Conservation (phyloP, 2,329 filamentous ascomycete species). For the Colletotrichum cordylinicola region DNA sequence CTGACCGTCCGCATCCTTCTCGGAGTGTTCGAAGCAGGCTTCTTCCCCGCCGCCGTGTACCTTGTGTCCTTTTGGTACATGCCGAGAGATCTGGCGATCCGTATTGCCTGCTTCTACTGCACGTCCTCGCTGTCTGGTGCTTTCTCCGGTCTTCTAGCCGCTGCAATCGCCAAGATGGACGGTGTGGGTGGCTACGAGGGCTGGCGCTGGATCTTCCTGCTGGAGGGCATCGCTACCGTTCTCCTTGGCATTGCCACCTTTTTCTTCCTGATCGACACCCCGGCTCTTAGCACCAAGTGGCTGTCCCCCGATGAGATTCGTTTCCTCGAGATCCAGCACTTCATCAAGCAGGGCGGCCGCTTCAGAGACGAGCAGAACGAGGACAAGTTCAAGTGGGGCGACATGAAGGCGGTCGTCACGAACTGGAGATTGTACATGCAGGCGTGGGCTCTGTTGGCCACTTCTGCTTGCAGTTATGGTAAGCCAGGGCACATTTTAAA, state of each 20-base stretch:
- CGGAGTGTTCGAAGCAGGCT: constrained; percentile 35
- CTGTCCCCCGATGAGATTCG: constrained; percentile 40
- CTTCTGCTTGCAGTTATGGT: constrained; percentile 25
- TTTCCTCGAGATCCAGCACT: constrained; percentile 32
- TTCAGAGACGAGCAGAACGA: constrained; percentile 23
- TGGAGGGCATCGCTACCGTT: constrained; percentile 34
- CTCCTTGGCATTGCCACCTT: constrained; percentile 48
- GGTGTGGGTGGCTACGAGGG: constrained; percentile 53
- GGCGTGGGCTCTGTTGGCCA: constrained; percentile 32
- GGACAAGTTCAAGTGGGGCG: constrained; percentile 26
- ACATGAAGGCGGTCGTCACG: constrained; percentile 30
- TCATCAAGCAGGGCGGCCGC: constrained; percentile 36
- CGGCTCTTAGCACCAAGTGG: constrained; percentile 37
- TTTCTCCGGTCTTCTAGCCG: constrained; percentile 67
- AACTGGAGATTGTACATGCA: constrained; percentile 36
- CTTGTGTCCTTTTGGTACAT: constrained; percentile 35
- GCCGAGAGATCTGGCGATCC: constrained; percentile 28
- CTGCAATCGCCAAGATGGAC: constrained; percentile 63
- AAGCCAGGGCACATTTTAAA: not conserved
- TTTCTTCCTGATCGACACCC: constrained; percentile 48
- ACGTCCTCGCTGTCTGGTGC: constrained; percentile 49
- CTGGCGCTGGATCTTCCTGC: constrained; percentile 60
- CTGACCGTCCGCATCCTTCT: constrained; percentile 34
- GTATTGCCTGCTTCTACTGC: constrained; percentile 34
- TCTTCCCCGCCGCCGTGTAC: constrained; percentile 34